Conservation (phyloP, 1,284 basidiomycete genomes). For the Heterobasidion irregulare region DNA sequence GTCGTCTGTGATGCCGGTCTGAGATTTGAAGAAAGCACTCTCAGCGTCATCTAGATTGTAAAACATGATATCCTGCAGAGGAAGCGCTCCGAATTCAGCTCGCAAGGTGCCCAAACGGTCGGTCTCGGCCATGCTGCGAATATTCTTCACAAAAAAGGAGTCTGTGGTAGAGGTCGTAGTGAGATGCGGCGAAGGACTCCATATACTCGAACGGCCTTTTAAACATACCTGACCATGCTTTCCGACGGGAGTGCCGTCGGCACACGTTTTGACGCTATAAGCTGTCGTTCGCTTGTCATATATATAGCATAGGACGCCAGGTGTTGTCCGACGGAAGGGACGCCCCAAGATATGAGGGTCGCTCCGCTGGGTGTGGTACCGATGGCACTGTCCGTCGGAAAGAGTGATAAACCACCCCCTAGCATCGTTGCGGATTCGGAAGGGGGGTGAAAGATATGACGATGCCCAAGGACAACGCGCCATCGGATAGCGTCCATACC, state of each 20-base stretch:
- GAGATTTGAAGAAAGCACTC: conserved; percentile 2
- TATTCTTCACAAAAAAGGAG: not conserved
- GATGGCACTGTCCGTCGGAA: too few relatives aligned
- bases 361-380: too few relatives aligned
- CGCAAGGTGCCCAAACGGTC: not conserved
- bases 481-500: too few relatives aligned
- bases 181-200: not conserved
- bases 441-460: too few relatives aligned
- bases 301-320: too few relatives aligned
- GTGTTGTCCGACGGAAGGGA: too few relatives aligned
- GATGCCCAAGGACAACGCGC: too few relatives aligned
- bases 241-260: not conserved
- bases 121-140: not conserved
- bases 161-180: not conserved
- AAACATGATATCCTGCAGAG: not conserved
- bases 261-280: not conserved
- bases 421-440: too few relatives aligned
- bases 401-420: too few relatives aligned
- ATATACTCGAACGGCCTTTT: not conserved
- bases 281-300: too few relatives aligned
- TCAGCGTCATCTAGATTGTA: conserved; percentile 1
- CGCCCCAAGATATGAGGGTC: too few relatives aligned
- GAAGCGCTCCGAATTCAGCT: not conserved
- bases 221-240: not conserved
- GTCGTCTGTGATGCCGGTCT: conserved; percentile 2